These are phyloP conservation scores for Penicillium sp. DNA, from an alignment of 2,329 filamentous ascomycete species.

Conservation along the genomic window DNA sequence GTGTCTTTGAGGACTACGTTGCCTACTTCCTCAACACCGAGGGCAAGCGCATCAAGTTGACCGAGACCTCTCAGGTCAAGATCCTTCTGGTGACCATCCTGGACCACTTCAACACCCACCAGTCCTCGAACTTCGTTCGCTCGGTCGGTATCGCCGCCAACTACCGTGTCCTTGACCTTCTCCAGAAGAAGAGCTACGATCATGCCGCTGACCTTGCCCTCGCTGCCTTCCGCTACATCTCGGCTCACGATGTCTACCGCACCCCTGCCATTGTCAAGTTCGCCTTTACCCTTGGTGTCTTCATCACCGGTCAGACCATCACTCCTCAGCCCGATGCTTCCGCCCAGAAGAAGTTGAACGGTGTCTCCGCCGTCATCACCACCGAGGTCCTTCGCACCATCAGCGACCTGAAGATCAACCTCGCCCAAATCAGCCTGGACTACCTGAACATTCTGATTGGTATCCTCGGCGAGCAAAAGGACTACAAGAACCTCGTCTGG, in stretches of 20 bases:
- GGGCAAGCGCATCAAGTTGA: conserved; percentile 28
- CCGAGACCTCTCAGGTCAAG: conserved; percentile 26
- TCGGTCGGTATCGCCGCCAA: conserved; percentile 38
- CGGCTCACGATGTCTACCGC: conserved; percentile 29
- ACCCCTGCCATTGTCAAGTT: conserved; percentile 32
- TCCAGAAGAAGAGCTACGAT: conserved; percentile 29
- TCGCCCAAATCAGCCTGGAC: conserved; percentile 39
- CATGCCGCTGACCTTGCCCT: conserved; percentile 33
- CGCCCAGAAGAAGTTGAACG: conserved; percentile 39
- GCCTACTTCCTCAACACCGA: conserved; percentile 33
- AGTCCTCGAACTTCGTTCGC: conserved; percentile 33
- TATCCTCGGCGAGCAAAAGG: conserved; percentile 44
- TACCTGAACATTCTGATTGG: conserved; percentile 43
- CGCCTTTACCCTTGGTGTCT: conserved; percentile 33
- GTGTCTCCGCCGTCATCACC: conserved; percentile 41
- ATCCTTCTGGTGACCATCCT: conserved; percentile 33
- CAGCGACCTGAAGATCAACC: conserved; percentile 40
- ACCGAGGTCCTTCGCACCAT: conserved; percentile 41
- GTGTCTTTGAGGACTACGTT: conserved; percentile 30
- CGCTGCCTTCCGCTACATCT: conserved; percentile 34
- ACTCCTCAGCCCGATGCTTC: conserved; percentile 32
- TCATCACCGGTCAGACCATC: conserved; percentile 36
- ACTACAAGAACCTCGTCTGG: conserved; percentile 43
- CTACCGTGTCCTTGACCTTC: conserved; percentile 25
- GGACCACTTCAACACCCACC: conserved; percentile 34